These are phyloP conservation scores for Neurospora hispaniola DNA, from an alignment of 495 filamentous ascomycete species.

Conservation along the genomic window DNA sequence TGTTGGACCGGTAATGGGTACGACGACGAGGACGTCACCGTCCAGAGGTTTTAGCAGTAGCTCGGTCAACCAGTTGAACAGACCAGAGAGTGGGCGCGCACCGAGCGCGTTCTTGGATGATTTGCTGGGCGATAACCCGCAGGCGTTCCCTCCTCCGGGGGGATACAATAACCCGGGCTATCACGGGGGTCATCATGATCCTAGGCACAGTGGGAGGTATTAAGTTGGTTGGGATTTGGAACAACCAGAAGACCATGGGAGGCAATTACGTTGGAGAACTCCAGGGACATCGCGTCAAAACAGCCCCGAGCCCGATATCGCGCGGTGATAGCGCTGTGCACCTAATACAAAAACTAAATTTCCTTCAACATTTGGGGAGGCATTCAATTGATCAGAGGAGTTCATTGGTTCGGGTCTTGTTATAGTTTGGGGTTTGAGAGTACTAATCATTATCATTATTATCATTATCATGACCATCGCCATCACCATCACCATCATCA, in stretches of 20 bases:
- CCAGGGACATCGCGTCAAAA: neutral
- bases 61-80: slow-evolving; percentile 51
- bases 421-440: neutral
- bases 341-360: neutral
- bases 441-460: neutral
- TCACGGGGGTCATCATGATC: slow-evolving; percentile 1
- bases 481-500: neutral
- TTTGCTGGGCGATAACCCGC: slow-evolving; percentile 56
- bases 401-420: neutral
- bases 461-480: neutral
- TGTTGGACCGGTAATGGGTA: slow-evolving; percentile 15
- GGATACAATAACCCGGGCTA: slow-evolving; percentile 1
- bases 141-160: slow-evolving; percentile 25
- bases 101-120: slow-evolving; percentile 93
- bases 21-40: neutral
- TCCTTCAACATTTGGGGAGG: neutral
- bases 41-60: slow-evolving; percentile 48
- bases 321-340: neutral
- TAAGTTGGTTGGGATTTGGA: neutral
- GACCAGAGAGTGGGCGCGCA: slow-evolving; percentile 59
- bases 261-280: neutral
- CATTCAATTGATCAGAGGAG: neutral
- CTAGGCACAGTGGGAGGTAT: slow-evolving; percentile 12
- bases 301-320: neutral
- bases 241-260: neutral